Evolutionary conservation across 2,329 filamentous ascomycete species (phyloP), one percentile per base, ranked within the genome.

Genomic region (Sporothrix brunneoviolacea): DNA sequence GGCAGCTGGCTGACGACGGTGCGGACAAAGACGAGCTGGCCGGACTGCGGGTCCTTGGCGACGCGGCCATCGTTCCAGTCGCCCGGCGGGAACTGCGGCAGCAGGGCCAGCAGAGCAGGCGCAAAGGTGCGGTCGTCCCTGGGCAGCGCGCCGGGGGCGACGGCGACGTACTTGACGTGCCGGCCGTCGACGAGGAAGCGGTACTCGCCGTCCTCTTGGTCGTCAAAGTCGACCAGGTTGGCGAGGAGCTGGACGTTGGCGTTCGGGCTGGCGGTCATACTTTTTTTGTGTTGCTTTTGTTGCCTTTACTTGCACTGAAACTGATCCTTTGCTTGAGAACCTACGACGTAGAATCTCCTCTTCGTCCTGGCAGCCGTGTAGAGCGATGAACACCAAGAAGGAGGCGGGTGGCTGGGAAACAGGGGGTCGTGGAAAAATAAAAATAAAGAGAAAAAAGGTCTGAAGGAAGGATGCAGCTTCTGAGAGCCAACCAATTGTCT

Each of bases 81-180:
- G 8, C 68, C 68, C 1, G 59, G 35, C 2, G 68, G 68, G n/a
- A 72, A 64, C 4, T 60, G 58, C 5, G 70, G 69, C 8, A 61
- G 54, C 8, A 36, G 30, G 30, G 62, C 42, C 32, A 68, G 53
- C 30, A 70, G 56, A 8, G 54, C 48, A 13, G 66, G 66, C 8
- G 54, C 62, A 43, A 64, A 68, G 28, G 59, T 62, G 50, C 68
- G 60, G 47, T 68, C 63, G 35, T 65, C 61, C 27, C 50, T 50
- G 28, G 60, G 57, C 48, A 65, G 64, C 4, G 65, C 48, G 45
- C 67, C 64, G 10, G 61, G 54, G 8, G 66, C 67, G 30, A 72
- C 61, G 15, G 64, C 67, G 21, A 72, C 57, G 53, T 72, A 71
- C 58, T 70, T 71, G 58, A 72, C 60, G 43, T 62, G 70, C 57